Percentiles rank a stretch among this genome's conserved stretches.
Evolutionary conservation across 2,329 filamentous ascomycete genomes (phyloP).

Genomic region (Tolypocladium inflatum): DNA sequence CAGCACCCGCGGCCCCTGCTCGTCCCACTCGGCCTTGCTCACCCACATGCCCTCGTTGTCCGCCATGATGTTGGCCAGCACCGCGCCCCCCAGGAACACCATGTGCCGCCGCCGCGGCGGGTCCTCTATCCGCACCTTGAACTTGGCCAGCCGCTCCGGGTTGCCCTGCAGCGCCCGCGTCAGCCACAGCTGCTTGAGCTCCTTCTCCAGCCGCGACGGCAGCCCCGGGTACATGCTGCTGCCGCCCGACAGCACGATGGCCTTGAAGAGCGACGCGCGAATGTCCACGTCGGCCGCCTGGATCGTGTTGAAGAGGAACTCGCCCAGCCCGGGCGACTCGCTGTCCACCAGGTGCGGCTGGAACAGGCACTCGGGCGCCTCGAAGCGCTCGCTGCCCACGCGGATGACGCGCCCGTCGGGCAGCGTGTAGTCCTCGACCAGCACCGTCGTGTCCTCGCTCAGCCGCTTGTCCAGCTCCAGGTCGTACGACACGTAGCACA

Average conservation of each 20-base stretch:
- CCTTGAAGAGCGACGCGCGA: conserved; percentile 87
- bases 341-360: conserved; percentile 97
- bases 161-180: conserved; percentile 84
- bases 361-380: conserved; percentile 96
- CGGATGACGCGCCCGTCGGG: conserved; percentile 94
- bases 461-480: conserved; percentile 91
- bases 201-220: conserved; percentile 91
- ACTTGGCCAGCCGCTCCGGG: conserved; percentile 91
- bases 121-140: conserved; percentile 99
- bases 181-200: conserved; percentile 97
- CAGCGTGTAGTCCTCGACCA: conserved; percentile 95
- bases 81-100: conserved; percentile 97
- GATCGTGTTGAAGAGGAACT: conserved; percentile 98
- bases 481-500: conserved; percentile 98
- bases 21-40: conserved; percentile 91
- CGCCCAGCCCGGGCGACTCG: conserved; percentile 91
- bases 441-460: conserved; percentile 91
- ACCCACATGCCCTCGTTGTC: conserved; percentile 99
- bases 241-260: conserved; percentile 90
- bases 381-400: conserved; percentile 93
- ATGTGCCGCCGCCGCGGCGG: conserved; percentile 93
- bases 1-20: conserved; percentile 74
- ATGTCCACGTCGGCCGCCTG: conserved; percentile 94
- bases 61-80: conserved; percentile 97
- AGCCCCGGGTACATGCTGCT: conserved; percentile 99